These are phyloP conservation scores for Nevesoporus exiguus DNA, from an alignment of 768 basidiomycete genomes.

Conservation along the genomic window DNA sequence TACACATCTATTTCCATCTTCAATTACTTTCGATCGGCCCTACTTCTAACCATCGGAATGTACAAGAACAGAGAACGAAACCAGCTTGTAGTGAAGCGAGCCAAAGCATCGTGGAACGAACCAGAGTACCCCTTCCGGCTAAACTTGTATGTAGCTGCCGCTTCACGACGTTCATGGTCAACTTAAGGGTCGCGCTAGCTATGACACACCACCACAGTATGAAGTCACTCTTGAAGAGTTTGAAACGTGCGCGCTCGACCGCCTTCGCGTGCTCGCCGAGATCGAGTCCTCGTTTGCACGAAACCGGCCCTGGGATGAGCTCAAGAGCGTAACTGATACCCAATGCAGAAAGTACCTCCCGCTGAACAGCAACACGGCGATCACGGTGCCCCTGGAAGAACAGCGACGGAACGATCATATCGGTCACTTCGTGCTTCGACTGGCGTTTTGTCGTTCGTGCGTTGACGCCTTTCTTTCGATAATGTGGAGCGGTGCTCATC, in stretches of 20 bases:
- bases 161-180: background rate
- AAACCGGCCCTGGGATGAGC: constrained; percentile 77
- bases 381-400: constrained; percentile 43
- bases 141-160: constrained; percentile 64
- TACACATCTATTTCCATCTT: background rate
- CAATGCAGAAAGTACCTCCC: constrained; percentile 79
- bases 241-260: constrained; percentile 83
- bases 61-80: constrained; percentile 17
- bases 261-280: constrained; percentile 84
- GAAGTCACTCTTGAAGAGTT: constrained; percentile 96
- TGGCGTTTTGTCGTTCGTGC: constrained; percentile 96
- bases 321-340: constrained; percentile 54
- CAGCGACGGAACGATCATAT: constrained; percentile 84
- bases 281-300: constrained; percentile 88
- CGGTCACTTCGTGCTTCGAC: constrained; percentile 88
- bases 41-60: constrained; percentile 11
- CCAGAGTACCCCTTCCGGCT: constrained; percentile 59
- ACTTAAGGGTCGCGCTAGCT: constrained; percentile 48
- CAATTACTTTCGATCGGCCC: background rate
- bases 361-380: constrained; percentile 55
- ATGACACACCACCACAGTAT: constrained; percentile 77
- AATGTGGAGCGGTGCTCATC: background rate
- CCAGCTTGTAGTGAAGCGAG: background rate
- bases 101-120: background rate
- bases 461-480: constrained; percentile 31